These are phyloP conservation scores for Plantago elongata DNA, from an alignment of 257 asterid genomes.

Conservation along the genomic window DNA sequence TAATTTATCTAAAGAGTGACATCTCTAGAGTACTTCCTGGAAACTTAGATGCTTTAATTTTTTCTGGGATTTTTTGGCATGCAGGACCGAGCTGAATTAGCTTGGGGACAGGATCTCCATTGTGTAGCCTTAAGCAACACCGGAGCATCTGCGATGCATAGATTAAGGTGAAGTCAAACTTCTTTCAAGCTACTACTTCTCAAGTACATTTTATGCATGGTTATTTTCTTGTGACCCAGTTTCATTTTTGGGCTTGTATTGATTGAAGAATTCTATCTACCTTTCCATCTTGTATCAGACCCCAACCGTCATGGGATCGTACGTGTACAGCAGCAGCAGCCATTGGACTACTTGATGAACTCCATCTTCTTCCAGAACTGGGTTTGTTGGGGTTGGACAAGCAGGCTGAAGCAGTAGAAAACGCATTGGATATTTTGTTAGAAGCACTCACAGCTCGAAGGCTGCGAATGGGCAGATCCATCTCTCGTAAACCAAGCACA, in stretches of 20 bases:
- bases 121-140: constrained; percentile 66
- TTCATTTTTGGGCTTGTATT: constrained; percentile 2
- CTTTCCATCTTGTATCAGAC: constrained; percentile 37
- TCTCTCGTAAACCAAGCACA: constrained; percentile 51
- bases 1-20: too few species aligned
- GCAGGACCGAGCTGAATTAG: constrained; percentile 57
- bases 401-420: constrained; percentile 61
- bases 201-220: neutral
- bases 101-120: constrained; percentile 71
- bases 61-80: neutral
- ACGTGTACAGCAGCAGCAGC: constrained; percentile 99
- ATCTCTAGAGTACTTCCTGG: too few species aligned
- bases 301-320: constrained; percentile 98
- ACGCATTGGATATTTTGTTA: constrained; percentile 51
- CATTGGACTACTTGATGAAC: constrained; percentile 70
- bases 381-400: constrained; percentile 46
- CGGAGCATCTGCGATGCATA: constrained; percentile 87
- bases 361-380: constrained; percentile 53
- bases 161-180: constrained; percentile 47
- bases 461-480: constrained; percentile 74
- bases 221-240: neutral
- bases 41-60: neutral
- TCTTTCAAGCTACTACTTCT: neutral
- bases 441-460: constrained; percentile 70
- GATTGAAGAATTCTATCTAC: neutral